Evolutionary conservation across 139 green algal genomes (phyloP).

Genomic region (Haematococcus lacustris): DNA sequence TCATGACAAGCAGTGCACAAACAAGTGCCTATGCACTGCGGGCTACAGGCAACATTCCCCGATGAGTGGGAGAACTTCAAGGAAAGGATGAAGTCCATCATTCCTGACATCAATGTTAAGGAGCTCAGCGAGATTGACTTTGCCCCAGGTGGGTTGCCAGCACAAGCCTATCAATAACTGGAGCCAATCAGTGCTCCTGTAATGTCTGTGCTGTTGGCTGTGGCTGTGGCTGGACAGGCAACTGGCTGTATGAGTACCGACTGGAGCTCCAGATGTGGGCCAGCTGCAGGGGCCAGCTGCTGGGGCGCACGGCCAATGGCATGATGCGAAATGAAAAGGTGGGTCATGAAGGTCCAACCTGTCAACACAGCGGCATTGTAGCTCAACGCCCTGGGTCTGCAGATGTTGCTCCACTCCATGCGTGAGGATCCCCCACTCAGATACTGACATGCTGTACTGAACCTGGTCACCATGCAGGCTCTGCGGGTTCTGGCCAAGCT

Average conservation of each 20-base stretch:
- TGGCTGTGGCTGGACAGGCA: not conserved
- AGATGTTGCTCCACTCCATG: not conserved
- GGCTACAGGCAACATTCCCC: not conserved
- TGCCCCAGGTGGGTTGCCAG: not conserved
- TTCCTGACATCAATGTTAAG: slow-evolving; percentile 26
- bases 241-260: slow-evolving; percentile 18
- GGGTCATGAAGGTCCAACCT: too few relatives aligned
- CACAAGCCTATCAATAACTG: not conserved
- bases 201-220: not conserved
- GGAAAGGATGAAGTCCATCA: slow-evolving; percentile 38
- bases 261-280: slow-evolving; percentile 67
- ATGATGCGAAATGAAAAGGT: slow-evolving; percentile 69
- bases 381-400: not conserved
- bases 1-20: too few relatives aligned
- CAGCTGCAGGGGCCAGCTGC: slow-evolving; percentile 73
- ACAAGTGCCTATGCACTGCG: too few relatives aligned
- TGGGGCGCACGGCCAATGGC: slow-evolving; percentile 49
- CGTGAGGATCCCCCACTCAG: not conserved
- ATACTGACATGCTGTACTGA: not conserved
- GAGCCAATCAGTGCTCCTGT: not conserved
- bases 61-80: slow-evolving; percentile 40
- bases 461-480: slow-evolving; percentile 9
- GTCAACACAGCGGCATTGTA: not conserved
- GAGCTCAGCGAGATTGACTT: slow-evolving; percentile 36
- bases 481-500: slow-evolving; percentile 35